Percentiles rank a stretch among this genome's conserved stretches.
These are phyloP conservation scores for Acanthamoeba lenticulata DNA, from an alignment of 208 protist genomes.

Conservation along the genomic window DNA sequence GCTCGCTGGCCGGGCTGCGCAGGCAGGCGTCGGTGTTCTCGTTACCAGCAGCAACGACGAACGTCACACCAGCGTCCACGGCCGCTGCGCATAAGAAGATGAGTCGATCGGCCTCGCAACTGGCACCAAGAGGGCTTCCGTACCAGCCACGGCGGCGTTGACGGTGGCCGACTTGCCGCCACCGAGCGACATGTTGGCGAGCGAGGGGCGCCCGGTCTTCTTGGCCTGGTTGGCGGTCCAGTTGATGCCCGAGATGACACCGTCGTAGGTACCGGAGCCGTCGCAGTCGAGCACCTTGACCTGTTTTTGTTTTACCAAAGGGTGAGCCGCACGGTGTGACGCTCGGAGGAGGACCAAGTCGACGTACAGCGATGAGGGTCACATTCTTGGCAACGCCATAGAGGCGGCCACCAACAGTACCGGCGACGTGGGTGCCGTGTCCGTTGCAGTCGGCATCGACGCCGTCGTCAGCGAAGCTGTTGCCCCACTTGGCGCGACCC, in stretches of 20 bases:
- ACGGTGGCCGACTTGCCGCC: conserved; percentile 61
- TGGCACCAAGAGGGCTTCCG: not conserved
- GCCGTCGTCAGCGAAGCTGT: conserved; percentile 34
- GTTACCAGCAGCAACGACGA: conserved; percentile 73
- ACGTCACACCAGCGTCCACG: conserved; percentile 55
- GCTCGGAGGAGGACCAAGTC: not conserved
- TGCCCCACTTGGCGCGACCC: conserved; percentile 63
- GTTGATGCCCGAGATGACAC: conserved; percentile 68
- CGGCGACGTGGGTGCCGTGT: conserved; percentile 73
- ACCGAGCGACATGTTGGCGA: conserved; percentile 74
- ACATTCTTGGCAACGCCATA: conserved; percentile 70
- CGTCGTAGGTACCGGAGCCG: conserved; percentile 52
- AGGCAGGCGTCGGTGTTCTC: conserved; percentile 64
- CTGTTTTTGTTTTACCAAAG: too few relatives aligned
- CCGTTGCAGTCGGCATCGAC: conserved; percentile 62
- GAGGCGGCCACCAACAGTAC: conserved; percentile 48
- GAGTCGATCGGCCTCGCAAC: too few relatives aligned
- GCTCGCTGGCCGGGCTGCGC: conserved; percentile 32
- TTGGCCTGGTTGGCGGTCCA: conserved; percentile 64
- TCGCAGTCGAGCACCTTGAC: conserved; percentile 70
- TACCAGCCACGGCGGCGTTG: conserved; percentile 66
- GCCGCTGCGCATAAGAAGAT: conserved; percentile 10
- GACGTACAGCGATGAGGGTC: conserved; percentile 52
- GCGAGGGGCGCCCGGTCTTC: conserved; percentile 18
- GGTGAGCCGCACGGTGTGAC: too few relatives aligned